Conservation (phyloP, 306 rosid genomes). For the cucumber (Cucumis sativus) region Cucumber_9930_V3 NC_026658.2:25647501-25648000, state of each 20-base stretch:
- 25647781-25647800: slow-evolving; percentile 15
- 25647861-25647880: slow-evolving; percentile 52
- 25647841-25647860: slow-evolving; percentile 87
- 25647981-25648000: not conserved
- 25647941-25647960: not conserved
- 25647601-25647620: not conserved
- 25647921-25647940: slow-evolving; percentile 61
- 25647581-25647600: not conserved
- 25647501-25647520: not conserved
- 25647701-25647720: not conserved
- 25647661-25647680: not conserved
- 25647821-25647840: slow-evolving; percentile 88
- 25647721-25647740: not conserved
- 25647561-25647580: not conserved
- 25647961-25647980: not conserved
- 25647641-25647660: not conserved
- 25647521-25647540: not conserved
- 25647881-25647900: slow-evolving; percentile 97
- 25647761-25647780: not conserved
- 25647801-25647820: slow-evolving; percentile 74
- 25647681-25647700: not conserved
- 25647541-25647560: not conserved
- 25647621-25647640: not conserved
- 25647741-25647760: not conserved
- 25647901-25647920: slow-evolving; percentile 99